Percentiles rank a stretch among this genome's conserved stretches.
phyloP scores from a whole-genome alignment of 345 rosid species.

The Aegle marmelos region DNA sequence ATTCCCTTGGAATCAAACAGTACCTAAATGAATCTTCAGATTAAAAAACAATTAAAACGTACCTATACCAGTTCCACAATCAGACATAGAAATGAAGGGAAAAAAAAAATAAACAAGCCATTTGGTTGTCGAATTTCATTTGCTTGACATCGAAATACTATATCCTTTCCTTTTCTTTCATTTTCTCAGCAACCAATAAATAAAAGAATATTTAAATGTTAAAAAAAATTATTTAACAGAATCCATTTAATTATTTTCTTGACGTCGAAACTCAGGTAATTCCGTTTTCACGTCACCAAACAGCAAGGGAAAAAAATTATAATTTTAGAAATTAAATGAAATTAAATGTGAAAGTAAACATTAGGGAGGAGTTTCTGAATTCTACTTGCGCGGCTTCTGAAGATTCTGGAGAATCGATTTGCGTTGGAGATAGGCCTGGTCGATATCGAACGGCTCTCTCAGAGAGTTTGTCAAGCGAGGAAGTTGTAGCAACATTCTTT shows the following conservation, averaged over 20 bases:
- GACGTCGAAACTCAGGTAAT: no score
- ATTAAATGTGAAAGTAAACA: background rate
- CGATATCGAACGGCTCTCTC: conserved; percentile 80
- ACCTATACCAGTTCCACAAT: no score
- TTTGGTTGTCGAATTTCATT: background rate
- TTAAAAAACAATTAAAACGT: no score
- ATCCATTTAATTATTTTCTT: no score
- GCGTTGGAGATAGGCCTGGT: conserved; percentile 84
- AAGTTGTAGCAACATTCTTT: conserved; percentile 57
- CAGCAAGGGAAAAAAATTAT: no score
- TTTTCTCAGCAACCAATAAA: background rate
- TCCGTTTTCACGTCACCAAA: no score
- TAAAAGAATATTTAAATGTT: no score
- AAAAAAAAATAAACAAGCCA: background rate
- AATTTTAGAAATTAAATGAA: background rate
- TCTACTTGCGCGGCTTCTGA: conserved; percentile 53
- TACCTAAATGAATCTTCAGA: no score
- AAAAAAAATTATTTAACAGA: no score
- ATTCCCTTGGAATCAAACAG: no score
- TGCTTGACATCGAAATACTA: background rate
- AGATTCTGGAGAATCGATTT: conserved; percentile 57
- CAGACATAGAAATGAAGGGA: no score
- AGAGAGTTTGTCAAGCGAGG: conserved; percentile 87
- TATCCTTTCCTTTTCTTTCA: background rate
- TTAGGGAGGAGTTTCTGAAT: background rate